Conservation (phyloP, 305 asterid genomes). For the Salvia sclarea region DNA sequence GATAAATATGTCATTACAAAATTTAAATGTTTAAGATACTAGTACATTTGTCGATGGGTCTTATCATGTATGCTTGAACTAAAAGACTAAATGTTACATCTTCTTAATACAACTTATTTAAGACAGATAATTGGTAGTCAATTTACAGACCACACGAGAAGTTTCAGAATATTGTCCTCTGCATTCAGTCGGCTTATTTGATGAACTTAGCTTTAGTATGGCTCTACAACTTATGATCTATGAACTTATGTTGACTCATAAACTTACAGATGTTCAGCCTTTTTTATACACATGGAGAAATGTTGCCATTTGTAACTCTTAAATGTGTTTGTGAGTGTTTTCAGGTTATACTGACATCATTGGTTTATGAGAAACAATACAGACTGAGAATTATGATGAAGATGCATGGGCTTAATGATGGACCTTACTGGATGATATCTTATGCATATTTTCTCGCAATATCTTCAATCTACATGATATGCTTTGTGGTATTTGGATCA, state of each 20-base stretch:
- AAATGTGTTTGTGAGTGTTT: conserved; percentile 16
- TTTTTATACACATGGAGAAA: not conserved
- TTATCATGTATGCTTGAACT: not conserved
- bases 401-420: conserved; percentile 98
- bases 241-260: not conserved
- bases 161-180: not conserved
- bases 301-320: conserved; percentile 16
- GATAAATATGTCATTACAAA: not conserved
- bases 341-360: conserved; percentile 73
- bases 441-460: conserved; percentile 84
- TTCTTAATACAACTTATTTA: not conserved
- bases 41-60: not conserved
- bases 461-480: conserved; percentile 73
- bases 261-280: too few relatives aligned
- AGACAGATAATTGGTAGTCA: not conserved
- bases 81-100: not conserved
- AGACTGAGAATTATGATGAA: conserved; percentile 96
- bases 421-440: conserved; percentile 97
- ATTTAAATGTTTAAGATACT: not conserved
- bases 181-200: conserved; percentile 13
- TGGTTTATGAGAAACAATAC: conserved; percentile 89
- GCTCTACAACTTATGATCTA: not conserved
- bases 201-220: not conserved
- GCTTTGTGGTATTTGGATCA: conserved; percentile 86
- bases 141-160: too few relatives aligned